Evolutionary conservation across 2,329 filamentous ascomycete genomes (phyloP), one percentile per base, ranked within the genome.

Genomic region (Torrubiellomyces zombiae): DNA sequence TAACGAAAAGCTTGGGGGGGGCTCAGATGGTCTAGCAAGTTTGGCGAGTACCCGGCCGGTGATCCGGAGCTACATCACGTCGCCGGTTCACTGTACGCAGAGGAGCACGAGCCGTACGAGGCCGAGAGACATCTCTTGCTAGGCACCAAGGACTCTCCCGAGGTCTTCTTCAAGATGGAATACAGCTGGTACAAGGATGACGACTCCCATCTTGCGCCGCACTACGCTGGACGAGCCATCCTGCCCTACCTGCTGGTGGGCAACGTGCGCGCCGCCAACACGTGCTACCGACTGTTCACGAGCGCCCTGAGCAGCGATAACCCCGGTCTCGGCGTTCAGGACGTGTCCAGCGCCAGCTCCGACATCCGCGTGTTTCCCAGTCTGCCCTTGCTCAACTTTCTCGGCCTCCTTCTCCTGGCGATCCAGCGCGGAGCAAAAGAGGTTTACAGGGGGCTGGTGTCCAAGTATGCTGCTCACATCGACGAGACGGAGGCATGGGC

Each of bases 51-150:
- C 47, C 85, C 89, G 23, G 78, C 82, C 25, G 89, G 89, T 31
- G 89, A 98, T 44, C 78, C 86, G 3, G 89, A 95, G 42, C 60
- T 98, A 28, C 89, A 98, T 53, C 85, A 95, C 53, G 83, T 92
- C 21, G 75, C 75, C 18, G 89, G 89, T 25, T 74, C 71, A 16
- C 58, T 94, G 21, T 93, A 82, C 48, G 86, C 85, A n/a, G 77
- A 91, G 43, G 86, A 94, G 40, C 77, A 85, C 50, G 82, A 94
- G 32, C 68, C 76, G 14, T 92, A 93, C 58, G 85, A 94, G 31
- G 89, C 91, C 9, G 91, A 98, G 53, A 69, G 74, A 38, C 89
- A 98, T 51, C 63, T 98, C 28, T 53, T 85, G 24, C 63, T 94
- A 19, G 91, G 89, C 32, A 95, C 83, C 7, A 78, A 77, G 39